phyloP scores from a whole-genome alignment of 2,329 filamentous ascomycete genomes.

The Talaromyces sp. region DNA sequence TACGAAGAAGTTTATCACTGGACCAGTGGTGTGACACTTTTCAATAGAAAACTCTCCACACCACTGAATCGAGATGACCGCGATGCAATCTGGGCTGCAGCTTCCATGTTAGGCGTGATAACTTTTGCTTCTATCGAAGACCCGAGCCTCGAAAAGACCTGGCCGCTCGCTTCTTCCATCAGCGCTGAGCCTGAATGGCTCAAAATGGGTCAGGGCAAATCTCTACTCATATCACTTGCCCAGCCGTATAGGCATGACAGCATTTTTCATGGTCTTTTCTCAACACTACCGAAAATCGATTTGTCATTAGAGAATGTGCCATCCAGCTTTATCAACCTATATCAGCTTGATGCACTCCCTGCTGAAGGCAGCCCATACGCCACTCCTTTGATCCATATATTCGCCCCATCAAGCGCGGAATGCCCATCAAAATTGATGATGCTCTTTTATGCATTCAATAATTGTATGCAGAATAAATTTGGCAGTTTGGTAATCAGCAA shows the following conservation, averaged over 20 bases:
- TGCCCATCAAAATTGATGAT: neutral
- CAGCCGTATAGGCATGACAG: neutral
- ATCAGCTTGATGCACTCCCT: neutral
- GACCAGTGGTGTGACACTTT: slow-evolving; percentile 1
- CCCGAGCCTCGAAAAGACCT: neutral
- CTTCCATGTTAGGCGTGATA: slow-evolving; percentile 7
- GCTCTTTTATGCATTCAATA: neutral
- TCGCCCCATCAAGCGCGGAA: neutral
- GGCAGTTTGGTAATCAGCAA: neutral
- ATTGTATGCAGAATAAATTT: neutral
- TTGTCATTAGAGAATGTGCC: neutral
- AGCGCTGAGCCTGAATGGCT: slow-evolving; percentile 4
- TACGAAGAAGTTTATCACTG: slow-evolving; percentile 2
- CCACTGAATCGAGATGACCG: neutral
- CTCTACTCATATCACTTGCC: neutral
- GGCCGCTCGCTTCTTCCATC: neutral
- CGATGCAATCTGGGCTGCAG: neutral
- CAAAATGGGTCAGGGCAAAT: slow-evolving; percentile 6
- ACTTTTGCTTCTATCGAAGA: slow-evolving; percentile 1
- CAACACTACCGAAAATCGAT: neutral
- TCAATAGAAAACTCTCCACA: slow-evolving; percentile 3
- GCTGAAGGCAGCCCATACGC: neutral
- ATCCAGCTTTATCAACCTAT: neutral
- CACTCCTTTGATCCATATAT: neutral
- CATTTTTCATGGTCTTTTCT: neutral